Conservation (phyloP, 768 basidiomycete species). For the Boletus sp. region DNA sequence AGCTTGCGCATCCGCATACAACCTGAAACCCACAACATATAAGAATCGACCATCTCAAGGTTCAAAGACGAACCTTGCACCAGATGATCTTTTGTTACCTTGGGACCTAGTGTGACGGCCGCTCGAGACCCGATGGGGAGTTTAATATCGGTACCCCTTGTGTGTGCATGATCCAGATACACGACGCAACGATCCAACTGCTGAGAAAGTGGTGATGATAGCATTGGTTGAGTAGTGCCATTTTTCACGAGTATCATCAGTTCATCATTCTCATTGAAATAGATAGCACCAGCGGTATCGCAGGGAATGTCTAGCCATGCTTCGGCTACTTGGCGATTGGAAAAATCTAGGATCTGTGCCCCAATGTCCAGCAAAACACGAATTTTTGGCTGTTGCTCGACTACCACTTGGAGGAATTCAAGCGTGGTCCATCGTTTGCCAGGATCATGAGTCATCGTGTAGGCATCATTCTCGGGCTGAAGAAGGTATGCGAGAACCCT, state of each 20-base stretch:
- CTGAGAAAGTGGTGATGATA: slow-evolving; percentile 26
- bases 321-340: slow-evolving; percentile 37
- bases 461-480: slow-evolving; percentile 14
- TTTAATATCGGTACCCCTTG: slow-evolving; percentile 37
- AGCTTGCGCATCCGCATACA: slow-evolving; percentile 52
- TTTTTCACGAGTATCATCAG: slow-evolving; percentile 23
- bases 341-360: slow-evolving; percentile 50
- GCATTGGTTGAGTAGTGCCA: slow-evolving; percentile 17
- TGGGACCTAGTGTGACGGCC: slow-evolving; percentile 20
- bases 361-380: slow-evolving; percentile 52
- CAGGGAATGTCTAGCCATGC: slow-evolving; percentile 36
- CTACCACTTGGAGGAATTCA: slow-evolving; percentile 26
- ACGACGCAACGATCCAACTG: slow-evolving; percentile 30
- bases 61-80: slow-evolving; percentile 28
- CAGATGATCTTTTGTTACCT: slow-evolving; percentile 34
- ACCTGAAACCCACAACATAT: slow-evolving; percentile 28
- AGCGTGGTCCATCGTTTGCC: neutral
- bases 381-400: slow-evolving; percentile 32
- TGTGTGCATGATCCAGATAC: slow-evolving; percentile 38
- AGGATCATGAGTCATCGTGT: slow-evolving; percentile 2
- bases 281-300: slow-evolving; percentile 19
- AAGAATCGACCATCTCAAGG: no score
- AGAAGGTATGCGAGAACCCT: slow-evolving; percentile 29
- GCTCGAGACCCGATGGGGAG: slow-evolving; percentile 25
- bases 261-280: slow-evolving; percentile 29